Conservation (phyloP, 257 asterid species). For the Gynochthodes officinalis region DNA sequence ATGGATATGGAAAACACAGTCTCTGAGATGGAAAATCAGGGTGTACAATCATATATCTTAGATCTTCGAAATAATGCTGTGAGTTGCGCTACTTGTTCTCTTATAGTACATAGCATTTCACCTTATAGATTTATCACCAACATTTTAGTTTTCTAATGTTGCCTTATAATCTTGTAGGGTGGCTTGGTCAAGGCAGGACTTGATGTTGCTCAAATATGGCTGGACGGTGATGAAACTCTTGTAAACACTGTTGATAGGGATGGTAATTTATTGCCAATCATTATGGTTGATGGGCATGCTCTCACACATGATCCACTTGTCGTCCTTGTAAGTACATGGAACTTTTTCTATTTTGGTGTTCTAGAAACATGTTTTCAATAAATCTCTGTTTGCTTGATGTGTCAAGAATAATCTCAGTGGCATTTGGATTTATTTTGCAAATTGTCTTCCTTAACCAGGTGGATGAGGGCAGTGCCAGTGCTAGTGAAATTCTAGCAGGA, state of each 20-base stretch:
- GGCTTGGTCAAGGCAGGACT: conserved; percentile 90
- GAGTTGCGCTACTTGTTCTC: conserved; percentile 21
- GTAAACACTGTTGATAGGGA: conserved; percentile 87
- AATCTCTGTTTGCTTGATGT: neutral
- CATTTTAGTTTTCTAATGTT: neutral
- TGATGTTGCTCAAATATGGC: conserved; percentile 97
- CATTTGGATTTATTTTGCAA: neutral
- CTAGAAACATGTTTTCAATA: neutral
- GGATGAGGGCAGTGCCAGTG: conserved; percentile 95
- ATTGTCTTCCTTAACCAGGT: conserved; percentile 41
- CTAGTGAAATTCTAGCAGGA: conserved; percentile 94
- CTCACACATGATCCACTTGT: conserved; percentile 85
- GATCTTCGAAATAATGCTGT: conserved; percentile 93
- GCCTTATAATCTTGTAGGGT: conserved; percentile 47
- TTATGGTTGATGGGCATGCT: conserved; percentile 78
- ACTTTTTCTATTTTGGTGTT: neutral
- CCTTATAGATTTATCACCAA: neutral
- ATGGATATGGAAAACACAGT: conserved; percentile 77
- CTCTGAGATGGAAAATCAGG: conserved; percentile 76
- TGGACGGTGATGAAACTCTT: conserved; percentile 81
- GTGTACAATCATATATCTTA: conserved; percentile 87
- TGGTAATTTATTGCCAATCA: conserved; percentile 73
- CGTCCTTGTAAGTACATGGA: conserved; percentile 56
- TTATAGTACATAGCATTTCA: neutral
- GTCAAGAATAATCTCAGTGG: neutral